Base-by-base conservation (phyloP, 2,329 filamentous ascomycete genomes). In the Orbilia oligospora region DNA sequence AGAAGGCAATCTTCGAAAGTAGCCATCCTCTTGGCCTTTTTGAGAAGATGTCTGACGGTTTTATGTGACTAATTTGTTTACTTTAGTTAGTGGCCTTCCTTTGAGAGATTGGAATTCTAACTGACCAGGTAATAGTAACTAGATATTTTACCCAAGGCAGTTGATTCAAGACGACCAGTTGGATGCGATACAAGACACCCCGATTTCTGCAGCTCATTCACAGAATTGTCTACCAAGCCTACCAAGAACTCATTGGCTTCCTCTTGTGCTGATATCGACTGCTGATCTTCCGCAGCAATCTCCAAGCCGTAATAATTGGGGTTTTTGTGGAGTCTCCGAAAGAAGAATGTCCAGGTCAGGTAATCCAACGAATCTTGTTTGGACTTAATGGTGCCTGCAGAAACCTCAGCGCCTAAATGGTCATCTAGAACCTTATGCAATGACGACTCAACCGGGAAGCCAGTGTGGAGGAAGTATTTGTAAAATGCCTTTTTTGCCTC, bases 271-370 rank as follows among this genome's bases (percentile, higher is more conserved):
- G 90, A 88, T 33, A 94, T 90, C 8, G 91, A 94, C 83, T 94
- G 97, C 85, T 97, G 94, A 82, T 97, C 94, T 82, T 97, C 94
- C 0, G 93, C 91, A 0, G 93, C 93, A 53, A 99, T 96, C 83
- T 97, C 92, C 0, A 99, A 90, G 0, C 97, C 97, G 82, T 99
- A 99, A 86, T 97, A 99, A 0, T 94, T 97, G 0, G 96, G 96
- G 82, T 99, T 99, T 87, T 99, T 99, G 87, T 99, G 96, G 46
- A 99, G 86, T 10, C 96, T 89, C 1, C 97, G 90, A 88, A 99
- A 99, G 89, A 99, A 99, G 87, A 99, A 99, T 0, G 97, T 99
- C 96, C 97, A 99, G 0, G 96, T 99, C 67, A 99, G 86, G 83
- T 99, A 99, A 84, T 99, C 97, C 3, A 99, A 88, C 0, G 96